Percentiles rank a stretch among this genome's conserved stretches.
Evolutionary conservation across 176 grass and related monocot species (phyloP).

Genomic region (Rhynchospora breviuscula): DNA sequence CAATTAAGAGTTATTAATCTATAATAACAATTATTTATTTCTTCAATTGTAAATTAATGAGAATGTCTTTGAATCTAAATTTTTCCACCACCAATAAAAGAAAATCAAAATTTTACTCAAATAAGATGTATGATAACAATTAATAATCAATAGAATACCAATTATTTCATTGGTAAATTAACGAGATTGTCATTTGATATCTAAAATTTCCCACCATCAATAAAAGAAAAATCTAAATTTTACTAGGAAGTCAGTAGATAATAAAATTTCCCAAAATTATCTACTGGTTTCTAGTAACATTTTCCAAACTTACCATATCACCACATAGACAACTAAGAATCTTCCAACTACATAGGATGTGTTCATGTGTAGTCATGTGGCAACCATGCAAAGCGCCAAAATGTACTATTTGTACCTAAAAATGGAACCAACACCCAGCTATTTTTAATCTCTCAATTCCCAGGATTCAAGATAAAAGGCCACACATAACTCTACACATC

Average conservation of each 20-base stretch:
- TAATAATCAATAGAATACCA: too few species aligned
- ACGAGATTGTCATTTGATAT: not conserved
- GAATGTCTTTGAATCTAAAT: too few species aligned
- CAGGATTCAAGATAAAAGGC: constrained; percentile 39
- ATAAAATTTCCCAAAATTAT: not conserved
- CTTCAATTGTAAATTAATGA: too few species aligned
- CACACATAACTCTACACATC: constrained; percentile 19
- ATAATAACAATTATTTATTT: too few species aligned
- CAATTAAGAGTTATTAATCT: too few species aligned
- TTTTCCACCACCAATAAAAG: too few species aligned
- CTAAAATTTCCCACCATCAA: not conserved
- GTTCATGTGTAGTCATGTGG: constrained; percentile 6
- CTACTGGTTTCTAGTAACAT: too few species aligned
- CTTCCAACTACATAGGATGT: not conserved
- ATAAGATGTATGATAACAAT: too few species aligned
- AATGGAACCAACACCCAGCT: not conserved
- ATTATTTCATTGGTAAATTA: too few species aligned
- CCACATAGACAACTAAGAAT: not conserved
- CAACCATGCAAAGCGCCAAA: not conserved
- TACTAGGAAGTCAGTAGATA: not conserved
- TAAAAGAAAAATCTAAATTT: not conserved
- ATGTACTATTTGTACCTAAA: constrained; percentile 18
- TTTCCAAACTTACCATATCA: not conserved
- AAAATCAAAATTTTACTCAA: too few species aligned
- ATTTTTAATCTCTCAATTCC: constrained; percentile 7